Evolutionary conservation across 2,329 filamentous ascomycete species (phyloP), one percentile per base, ranked within the genome.

Genomic region (Calonectria leucothoes): DNA sequence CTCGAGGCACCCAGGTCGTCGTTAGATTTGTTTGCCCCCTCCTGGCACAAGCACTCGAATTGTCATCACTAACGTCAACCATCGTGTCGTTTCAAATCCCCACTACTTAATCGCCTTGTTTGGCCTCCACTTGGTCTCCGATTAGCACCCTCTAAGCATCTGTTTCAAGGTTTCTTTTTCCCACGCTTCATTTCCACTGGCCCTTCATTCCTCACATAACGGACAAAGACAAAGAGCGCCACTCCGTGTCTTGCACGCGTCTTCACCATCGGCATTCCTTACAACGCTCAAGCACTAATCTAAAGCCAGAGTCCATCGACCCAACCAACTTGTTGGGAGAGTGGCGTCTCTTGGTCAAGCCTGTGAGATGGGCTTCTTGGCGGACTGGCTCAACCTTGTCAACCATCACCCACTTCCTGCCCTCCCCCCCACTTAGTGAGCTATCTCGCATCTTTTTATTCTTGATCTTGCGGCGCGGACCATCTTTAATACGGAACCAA

Each of bases 181-280:
- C 55, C 33, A 39, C 55, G 33, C 55, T 61, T 61, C n/a, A 61
- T 39, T 61, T 37, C 23, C 55, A 27, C 55, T 29, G 6, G 23
- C 23, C 48, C 39, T 42, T 48, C 37, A 64, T 45, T 51, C 37
- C 20, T 12, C 59, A 39, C 42, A 48, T 20, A 51, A 51, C 45
- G 31, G 45, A 27, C 57, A 70, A 45, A 64, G 48, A 70, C 48
- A 45, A 64, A 55, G 29, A 55, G 42, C 59, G 27, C 59, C 15
- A 39, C 23, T 33, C 20, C 35, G 25, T 35, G 67, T 70, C 48
- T 64, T 48, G 61, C 67, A 52, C 45, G 15, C 25, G n/a, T 27
- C 27, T 64, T 25, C 23, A 51, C 45, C 29, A 52, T 45, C 35
- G n/a, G 27, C 57, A 70, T 64, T 65, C 33, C 59, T 45, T 4